Base-by-base conservation (phyloP, 129 eudicot species). In the Sambucus nigra region DNA sequence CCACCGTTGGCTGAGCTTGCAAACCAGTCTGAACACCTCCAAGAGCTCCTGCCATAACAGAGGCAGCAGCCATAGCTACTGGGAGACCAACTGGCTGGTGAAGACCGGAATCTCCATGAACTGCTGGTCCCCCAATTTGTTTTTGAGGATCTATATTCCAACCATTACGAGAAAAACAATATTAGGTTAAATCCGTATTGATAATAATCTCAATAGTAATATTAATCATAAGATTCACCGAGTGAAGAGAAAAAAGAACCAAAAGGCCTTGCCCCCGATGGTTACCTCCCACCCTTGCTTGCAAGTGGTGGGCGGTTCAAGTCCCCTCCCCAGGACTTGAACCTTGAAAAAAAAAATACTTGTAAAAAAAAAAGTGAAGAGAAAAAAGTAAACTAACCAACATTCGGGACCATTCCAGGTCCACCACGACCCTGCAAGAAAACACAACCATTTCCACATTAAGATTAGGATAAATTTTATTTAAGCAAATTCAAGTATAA, bases 11-110 rank as follows among this genome's bases (percentile, higher is more conserved):
- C 65, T 74, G 86, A 71, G 33, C 63, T 20, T 68, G 82, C 39
- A 73, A 52, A 54, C 84, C 65, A 60, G 54, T 28, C 67, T 88
- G 97, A 81, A 68, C 76, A 47, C 83, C 77, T 53, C 95, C 97
- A 56, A 80, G 85, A 55, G 78, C 72, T 71, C 85, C 85, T 31
- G 93, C 77, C 93, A 89, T 84, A 53, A 81, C 77, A 24, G 74
- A 59, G 66, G 94, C 93, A 71, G 95, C 95, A 73, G 95, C 73
- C 73, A 74, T 79, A 28, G 98, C 94, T 40, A 64, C 77, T 53
- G 80, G 81, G 39, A 71, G 62, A 67, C 89, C 98, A 59, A 85
- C 38, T 51, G 88, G 76, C 53, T 75, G 94, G 44, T 77, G 72
- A 57, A 73, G 51, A 60, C 64, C 57, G 50, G 92, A 60, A 61